Conservation (phyloP, 805 yeast species). For the Jamesozyma piceae region DNA sequence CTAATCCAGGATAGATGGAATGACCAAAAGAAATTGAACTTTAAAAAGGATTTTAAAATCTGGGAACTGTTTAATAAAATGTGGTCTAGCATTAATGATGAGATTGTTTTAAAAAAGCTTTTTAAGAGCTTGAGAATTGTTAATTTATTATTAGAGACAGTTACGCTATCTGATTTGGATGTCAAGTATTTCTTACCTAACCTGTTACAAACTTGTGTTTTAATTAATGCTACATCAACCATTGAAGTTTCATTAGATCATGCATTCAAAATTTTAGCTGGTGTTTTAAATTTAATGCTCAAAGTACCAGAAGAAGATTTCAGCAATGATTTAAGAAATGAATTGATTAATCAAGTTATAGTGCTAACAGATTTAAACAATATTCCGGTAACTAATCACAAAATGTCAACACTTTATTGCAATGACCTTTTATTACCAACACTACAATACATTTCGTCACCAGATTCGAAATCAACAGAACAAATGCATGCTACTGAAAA, state of each 20-base stretch:
- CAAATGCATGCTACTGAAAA: background rate
- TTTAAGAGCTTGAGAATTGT: constrained; percentile 37
- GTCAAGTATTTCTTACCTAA: constrained; percentile 7
- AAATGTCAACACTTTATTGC: constrained; percentile 15
- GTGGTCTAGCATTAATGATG: constrained; percentile 31
- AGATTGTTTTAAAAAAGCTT: constrained; percentile 30
- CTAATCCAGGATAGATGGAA: constrained; percentile 52
- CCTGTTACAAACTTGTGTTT: constrained; percentile 12
- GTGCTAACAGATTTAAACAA: constrained; percentile 17
- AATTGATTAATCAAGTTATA: constrained; percentile 13
- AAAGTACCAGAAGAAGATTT: constrained; percentile 1
- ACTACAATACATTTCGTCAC: constrained; percentile 10
- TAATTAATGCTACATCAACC: constrained; percentile 20
- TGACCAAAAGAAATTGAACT: constrained; percentile 35
- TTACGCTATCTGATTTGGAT: constrained; percentile 4
- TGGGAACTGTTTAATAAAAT: constrained; percentile 44
- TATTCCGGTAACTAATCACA: constrained; percentile 10
- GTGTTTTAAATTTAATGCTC: constrained; percentile 9
- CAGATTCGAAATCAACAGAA: background rate
- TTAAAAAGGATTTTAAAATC: constrained; percentile 35
- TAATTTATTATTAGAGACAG: constrained; percentile 17
- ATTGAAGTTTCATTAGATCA: constrained; percentile 21
- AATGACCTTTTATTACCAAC: constrained; percentile 18
- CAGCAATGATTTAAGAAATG: constrained; percentile 1
- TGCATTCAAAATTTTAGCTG: constrained; percentile 17